These are phyloP conservation scores for Phanerochaete carnosa DNA, from an alignment of 768 basidiomycete genomes.

Conservation along the genomic window DNA sequence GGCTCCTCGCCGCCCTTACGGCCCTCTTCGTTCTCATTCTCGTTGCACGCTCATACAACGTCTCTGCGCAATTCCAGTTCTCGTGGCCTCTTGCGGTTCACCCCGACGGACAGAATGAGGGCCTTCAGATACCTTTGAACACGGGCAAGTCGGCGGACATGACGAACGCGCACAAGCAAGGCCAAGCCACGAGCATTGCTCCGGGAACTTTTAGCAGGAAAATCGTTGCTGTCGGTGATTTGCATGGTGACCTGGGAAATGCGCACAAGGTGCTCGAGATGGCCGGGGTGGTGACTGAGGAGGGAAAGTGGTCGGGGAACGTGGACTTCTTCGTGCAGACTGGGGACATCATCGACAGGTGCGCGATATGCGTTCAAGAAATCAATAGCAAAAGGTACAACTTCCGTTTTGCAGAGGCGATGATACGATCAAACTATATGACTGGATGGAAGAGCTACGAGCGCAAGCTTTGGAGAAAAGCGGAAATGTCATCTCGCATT, in stretches of 20 bases:
- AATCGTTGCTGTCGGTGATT: slow-evolving; percentile 87
- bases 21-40: slow-evolving; percentile 17
- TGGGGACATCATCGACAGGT: slow-evolving; percentile 94
- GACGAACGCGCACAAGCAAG: neutral
- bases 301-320: slow-evolving; percentile 77
- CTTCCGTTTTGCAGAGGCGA: slow-evolving; percentile 54
- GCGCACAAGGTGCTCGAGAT: slow-evolving; percentile 78
- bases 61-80: slow-evolving; percentile 16
- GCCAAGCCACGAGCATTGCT: neutral
- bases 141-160: neutral
- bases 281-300: slow-evolving; percentile 68
- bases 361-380: slow-evolving; percentile 14
- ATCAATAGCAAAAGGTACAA: too few relatives aligned
- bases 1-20: slow-evolving; percentile 16
- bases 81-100: slow-evolving; percentile 23
- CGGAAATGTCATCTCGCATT: slow-evolving; percentile 69
- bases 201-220: slow-evolving; percentile 28
- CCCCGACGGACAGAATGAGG: slow-evolving; percentile 13
- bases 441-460: slow-evolving; percentile 81
- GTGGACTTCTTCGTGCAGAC: slow-evolving; percentile 91
- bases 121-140: slow-evolving; percentile 8
- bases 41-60: slow-evolving; percentile 18
- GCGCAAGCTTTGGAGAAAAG: slow-evolving; percentile 66
- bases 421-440: slow-evolving; percentile 84
- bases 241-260: slow-evolving; percentile 87